Percentiles rank a stretch among this genome's conserved stretches.
phyloP scores from a whole-genome alignment of 768 basidiomycete species.

The Lactifluus echinatus region DNA sequence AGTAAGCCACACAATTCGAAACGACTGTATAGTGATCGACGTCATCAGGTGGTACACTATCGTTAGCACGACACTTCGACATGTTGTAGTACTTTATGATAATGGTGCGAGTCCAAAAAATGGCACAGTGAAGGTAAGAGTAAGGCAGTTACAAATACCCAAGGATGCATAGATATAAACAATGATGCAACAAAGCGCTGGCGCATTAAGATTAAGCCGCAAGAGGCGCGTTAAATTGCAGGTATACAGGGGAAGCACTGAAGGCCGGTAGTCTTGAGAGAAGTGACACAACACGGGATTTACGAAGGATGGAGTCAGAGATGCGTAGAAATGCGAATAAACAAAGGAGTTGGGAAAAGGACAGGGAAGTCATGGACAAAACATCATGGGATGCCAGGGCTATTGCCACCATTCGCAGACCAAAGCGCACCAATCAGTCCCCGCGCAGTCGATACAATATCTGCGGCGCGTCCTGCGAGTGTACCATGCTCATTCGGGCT shows the following conservation, averaged over 20 bases:
- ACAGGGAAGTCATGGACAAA: background rate
- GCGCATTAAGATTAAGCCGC: slow-evolving; percentile 11
- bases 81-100: slow-evolving; percentile 16
- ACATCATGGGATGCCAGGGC: slow-evolving; percentile 7
- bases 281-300: slow-evolving; percentile 1
- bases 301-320: slow-evolving; percentile 5
- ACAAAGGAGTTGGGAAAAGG: background rate
- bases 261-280: background rate
- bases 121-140: slow-evolving; percentile 1
- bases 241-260: slow-evolving; percentile 13
- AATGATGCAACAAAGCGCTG: slow-evolving; percentile 4
- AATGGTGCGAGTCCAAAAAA: slow-evolving; percentile 7
- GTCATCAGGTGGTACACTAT: slow-evolving; percentile 12
- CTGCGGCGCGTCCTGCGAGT: slow-evolving; percentile 57
- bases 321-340: slow-evolving; percentile 1
- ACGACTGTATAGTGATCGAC: slow-evolving; percentile 5
- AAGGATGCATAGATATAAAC: slow-evolving; percentile 17
- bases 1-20: background rate
- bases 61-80: slow-evolving; percentile 10
- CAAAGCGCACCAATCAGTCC: slow-evolving; percentile 64
- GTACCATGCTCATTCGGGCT: slow-evolving; percentile 23
- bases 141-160: slow-evolving; percentile 3
- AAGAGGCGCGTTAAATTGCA: slow-evolving; percentile 12
- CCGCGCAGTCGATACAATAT: slow-evolving; percentile 73
- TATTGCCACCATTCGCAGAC: slow-evolving; percentile 26